Evolutionary conservation across 108 stramenopile genomes (phyloP).

Genomic region (Cafeteria roenbergensis): DNA sequence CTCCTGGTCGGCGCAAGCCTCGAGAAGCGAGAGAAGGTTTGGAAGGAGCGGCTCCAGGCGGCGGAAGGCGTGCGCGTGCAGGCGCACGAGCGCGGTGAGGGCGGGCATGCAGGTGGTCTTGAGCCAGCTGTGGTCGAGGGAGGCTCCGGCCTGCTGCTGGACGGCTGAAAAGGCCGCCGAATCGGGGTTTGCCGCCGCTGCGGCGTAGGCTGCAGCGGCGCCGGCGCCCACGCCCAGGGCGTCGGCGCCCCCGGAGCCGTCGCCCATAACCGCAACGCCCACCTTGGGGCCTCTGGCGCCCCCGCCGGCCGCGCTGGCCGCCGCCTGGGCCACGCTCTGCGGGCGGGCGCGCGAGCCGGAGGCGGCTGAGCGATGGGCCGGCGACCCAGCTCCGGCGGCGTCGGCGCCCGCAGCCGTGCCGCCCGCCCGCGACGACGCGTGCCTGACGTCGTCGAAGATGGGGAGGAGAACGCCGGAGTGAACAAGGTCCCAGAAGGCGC

Average conservation of each 20-base stretch:
- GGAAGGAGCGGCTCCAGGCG: not conserved
- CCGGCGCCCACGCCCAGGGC: too few species aligned
- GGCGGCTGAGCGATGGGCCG: not conserved
- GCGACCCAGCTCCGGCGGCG: slow-evolving; percentile 1
- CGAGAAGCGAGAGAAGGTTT: slow-evolving; percentile 12
- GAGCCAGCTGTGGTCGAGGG: not conserved
- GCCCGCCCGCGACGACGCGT: not conserved
- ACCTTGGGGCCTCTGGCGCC: too few species aligned
- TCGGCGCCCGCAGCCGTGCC: not conserved
- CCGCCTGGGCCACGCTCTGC: not conserved
- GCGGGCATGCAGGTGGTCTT: slow-evolving; percentile 6
- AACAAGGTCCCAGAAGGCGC: slow-evolving; percentile 37
- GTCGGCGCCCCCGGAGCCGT: too few species aligned
- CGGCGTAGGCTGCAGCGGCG: too few species aligned
- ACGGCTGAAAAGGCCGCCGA: too few species aligned
- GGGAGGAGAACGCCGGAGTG: slow-evolving; percentile 42
- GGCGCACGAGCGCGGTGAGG: not conserved
- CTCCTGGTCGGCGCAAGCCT: slow-evolving; percentile 10
- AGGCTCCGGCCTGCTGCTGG: not conserved
- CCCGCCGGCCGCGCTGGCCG: too few species aligned
- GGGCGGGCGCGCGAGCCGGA: not conserved
- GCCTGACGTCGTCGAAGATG: slow-evolving; percentile 26
- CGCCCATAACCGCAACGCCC: too few species aligned
- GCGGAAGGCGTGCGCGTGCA: not conserved
- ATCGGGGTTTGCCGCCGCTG: too few species aligned